Evolutionary conservation across 2,329 filamentous ascomycete species (phyloP), one percentile per base, ranked within the genome.

Genomic region (Nannizziopsis arthrosporioides): DNA sequence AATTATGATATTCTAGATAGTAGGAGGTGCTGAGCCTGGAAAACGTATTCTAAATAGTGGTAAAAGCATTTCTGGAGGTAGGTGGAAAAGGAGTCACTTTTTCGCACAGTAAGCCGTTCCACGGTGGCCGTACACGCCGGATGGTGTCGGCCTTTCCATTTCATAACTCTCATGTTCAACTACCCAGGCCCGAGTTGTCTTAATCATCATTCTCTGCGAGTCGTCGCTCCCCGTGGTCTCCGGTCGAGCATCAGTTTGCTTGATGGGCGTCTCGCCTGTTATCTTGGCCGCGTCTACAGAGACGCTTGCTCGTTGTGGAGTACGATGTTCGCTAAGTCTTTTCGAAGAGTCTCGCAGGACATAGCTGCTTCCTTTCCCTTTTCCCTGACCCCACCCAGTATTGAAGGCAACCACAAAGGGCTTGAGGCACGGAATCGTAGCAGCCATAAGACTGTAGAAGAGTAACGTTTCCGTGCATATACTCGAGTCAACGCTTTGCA

Each of bases 361-460:
- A 17, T 50, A 52, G 15, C 22, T 48, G 27, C 44, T 45, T 37
- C 47, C 37, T 47, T 53, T 34, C 40, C 49, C 17, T 49, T 53
- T 11, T 48, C 44, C 34, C 39, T 49, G 10, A 15, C 51, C 18
- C 43, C 44, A 49, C 42, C 35, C 40, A 14, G 50, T 48, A 44
- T 47, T 53, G 42, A 55, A 42, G 42, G 52, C 46, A 27, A 51
- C 32, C 34, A 54, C 44, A 41, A 50, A 50, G 14, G 42, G 53
- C 31, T 44, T 50, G 15, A 47, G 49, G 15, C 67, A 68, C 3
- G 67, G 66, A 11, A 70, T 57, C 0, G 67, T 71, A 35, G 65
- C 64, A 0, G 64, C 58, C 44, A 68, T 67, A 19, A 71, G 59
- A 12, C 66, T 65, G 55, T 63, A 68, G 30, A 65, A 62, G 18